Conservation (phyloP, 441 rosid species). For the Hypseocharis bilobata region DNA sequence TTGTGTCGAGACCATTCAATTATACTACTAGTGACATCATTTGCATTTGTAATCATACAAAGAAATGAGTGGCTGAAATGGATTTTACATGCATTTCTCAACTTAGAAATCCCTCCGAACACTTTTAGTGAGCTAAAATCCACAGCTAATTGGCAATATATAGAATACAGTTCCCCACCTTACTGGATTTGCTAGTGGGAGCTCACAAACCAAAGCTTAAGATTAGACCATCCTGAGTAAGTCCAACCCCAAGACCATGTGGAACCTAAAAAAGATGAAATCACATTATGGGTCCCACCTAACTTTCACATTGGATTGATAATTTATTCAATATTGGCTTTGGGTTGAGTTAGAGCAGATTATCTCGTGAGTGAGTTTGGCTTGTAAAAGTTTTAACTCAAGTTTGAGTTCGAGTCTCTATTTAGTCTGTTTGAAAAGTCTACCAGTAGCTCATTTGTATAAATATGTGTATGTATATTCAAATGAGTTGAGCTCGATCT, state of each 20-base stretch:
- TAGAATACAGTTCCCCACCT: not conserved
- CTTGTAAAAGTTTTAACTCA: too few species aligned
- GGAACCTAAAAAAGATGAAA: constrained; percentile 1
- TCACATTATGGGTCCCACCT: constrained; percentile 1
- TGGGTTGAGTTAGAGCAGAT: too few species aligned
- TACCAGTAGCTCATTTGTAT: too few species aligned
- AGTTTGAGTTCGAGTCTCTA: too few species aligned
- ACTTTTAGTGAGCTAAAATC: constrained; percentile 7
- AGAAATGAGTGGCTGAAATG: constrained; percentile 2
- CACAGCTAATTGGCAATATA: not conserved
- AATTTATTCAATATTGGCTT: too few species aligned
- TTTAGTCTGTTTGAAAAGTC: too few species aligned
- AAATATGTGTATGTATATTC: too few species aligned
- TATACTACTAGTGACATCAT: not conserved
- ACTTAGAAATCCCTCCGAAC: not conserved
- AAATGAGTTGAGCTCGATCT: too few species aligned
- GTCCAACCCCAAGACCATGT: constrained; percentile 3
- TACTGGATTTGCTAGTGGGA: not conserved
- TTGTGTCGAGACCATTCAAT: not conserved
- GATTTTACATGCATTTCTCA: not conserved
- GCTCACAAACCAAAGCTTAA: constrained; percentile 4
- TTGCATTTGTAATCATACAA: not conserved
- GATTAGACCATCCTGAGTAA: constrained; percentile 5
- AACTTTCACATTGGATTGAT: too few species aligned
- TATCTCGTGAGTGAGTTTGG: too few species aligned